These are phyloP conservation scores for Poa pratensis DNA, from an alignment of 176 grass and related monocot genomes.

Conservation along the genomic window DNA sequence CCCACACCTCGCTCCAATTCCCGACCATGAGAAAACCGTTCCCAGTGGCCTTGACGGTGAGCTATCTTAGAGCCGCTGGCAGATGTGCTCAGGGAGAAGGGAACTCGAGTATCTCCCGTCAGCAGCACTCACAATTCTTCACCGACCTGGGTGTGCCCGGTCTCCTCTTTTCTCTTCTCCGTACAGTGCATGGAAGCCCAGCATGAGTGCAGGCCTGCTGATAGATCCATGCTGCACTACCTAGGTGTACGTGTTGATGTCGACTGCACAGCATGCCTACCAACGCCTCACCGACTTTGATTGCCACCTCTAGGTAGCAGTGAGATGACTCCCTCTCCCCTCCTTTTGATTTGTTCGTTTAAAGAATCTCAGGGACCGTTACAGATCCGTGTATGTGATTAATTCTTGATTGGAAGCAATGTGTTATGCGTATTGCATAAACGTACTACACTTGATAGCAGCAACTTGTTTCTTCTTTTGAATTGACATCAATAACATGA, in stretches of 20 bases:
- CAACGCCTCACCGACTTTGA: neutral
- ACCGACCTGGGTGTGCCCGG: neutral
- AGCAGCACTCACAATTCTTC: neutral
- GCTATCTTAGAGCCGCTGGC: neutral
- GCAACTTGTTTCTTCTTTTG: neutral
- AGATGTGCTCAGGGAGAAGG: neutral
- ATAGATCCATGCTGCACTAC: neutral
- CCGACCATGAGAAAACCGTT: neutral
- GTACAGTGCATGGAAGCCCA: no score
- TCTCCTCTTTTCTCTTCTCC: no score
- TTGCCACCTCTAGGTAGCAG: neutral
- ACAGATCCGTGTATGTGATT: neutral
- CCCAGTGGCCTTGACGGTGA: neutral
- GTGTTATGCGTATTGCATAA: neutral
- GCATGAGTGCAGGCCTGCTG: neutral
- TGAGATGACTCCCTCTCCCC: neutral
- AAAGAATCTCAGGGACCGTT: neutral
- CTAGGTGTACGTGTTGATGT: neutral
- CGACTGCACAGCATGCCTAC: neutral
- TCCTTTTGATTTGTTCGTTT: neutral
- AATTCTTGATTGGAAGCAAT: conserved; percentile 9
- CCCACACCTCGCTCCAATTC: neutral
- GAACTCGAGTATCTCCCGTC: neutral
- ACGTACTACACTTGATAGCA: neutral
- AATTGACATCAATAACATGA: neutral